Evolutionary conservation across 805 yeast genomes (phyloP), one percentile per base, ranked within the genome.

Genomic region (Saturnispora hagleri): DNA sequence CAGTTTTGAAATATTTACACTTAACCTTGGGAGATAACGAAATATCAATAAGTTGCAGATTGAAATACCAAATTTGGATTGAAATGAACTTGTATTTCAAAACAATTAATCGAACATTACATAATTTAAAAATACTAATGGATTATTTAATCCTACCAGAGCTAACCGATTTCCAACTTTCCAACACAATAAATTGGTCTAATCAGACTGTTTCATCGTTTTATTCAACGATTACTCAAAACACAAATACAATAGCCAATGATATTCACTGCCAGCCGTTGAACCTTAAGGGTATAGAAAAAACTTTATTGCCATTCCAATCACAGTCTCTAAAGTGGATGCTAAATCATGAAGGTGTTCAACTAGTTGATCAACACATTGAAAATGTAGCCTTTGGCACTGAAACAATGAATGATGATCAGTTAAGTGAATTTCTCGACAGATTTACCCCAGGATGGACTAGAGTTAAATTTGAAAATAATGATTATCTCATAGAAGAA

Each of bases 251-350:
- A 18, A 41, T 47, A n/a, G 49, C 56, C 2, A 57, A 53, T 31
- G 52, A 55, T 24, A 20, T 28, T 15, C 38, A 46, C 2, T 27
- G 20, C 7, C 20, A 43, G 5, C 31, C 48, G 5, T 31, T 46
- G 7, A 43, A 43, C 2, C 34, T 65, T 1, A 60, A 61, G 3
- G 47, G 46, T 2, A 47, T 66, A 5, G 41, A 58, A 2, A 66
- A 66, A 47, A 50, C 55, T 2, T 51, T 66, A 31, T 42, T 66
- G 28, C 62, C 62, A 2, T 82, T 81, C 54, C 89, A 82, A 61
- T 69, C 69, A 4, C 74, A 72, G 43, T 73, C 85, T 2, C 71
- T 82, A 1, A 63, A 68, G 17, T 82, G 89, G 89, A 65, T 82
- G 59, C 63, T 82, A 4, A 55, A 64, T 0, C 73, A 69, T 53